Base-by-base conservation (phyloP, 2,329 filamentous ascomycete genomes). In the Metarhizium rileyi region DNA sequence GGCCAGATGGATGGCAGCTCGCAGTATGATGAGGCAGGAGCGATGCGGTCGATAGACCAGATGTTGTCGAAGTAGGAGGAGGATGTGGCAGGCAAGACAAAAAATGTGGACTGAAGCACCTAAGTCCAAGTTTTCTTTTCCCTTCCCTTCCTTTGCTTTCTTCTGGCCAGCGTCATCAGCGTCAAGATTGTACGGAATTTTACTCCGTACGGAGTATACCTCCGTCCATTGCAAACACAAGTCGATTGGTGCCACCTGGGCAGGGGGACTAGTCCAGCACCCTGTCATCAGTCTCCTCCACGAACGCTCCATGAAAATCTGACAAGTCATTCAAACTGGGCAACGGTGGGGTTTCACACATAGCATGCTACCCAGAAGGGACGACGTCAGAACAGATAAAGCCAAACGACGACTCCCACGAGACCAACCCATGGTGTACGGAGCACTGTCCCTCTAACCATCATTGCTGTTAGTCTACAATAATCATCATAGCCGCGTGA, bases 281-380 rank as follows among this genome's bases (percentile, higher is more conserved):
- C 30, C 30, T 33, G 30, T 14, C 16, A 14, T 33, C 30, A 14
- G 12, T 16, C 30, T 14, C 30, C 30, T 33, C 30, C 30, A 33
- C 30, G 30, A 25, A 42, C 8, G 8, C 8, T n/a, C n/a, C n/a
- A 25, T 38, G 30, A 40, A 33, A 49, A 49, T 3, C 40, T 49
- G 48, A 49, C 48, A 40, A 28, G 48, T 49, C 48, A 49, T 26
- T 45, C 25, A 14, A 25, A 5, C n/a, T 20, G 22, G 25, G 18
- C 44, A 8, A n/a, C 22, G 27, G 47, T 30, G 47, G 42, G 35
- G 33, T 16, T 20, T 46, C 27, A 30, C 16, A 22, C 35, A 38
- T 38, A 7, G 35, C 5, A 38, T n/a, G 16, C 5, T 38, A 7
- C n/a, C 6, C 18, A 38, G 35, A 38, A 6, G 18, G 35, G n/a